Conservation (phyloP, 495 filamentous ascomycete genomes). For the Annulohypoxylon maeteangense region DNA sequence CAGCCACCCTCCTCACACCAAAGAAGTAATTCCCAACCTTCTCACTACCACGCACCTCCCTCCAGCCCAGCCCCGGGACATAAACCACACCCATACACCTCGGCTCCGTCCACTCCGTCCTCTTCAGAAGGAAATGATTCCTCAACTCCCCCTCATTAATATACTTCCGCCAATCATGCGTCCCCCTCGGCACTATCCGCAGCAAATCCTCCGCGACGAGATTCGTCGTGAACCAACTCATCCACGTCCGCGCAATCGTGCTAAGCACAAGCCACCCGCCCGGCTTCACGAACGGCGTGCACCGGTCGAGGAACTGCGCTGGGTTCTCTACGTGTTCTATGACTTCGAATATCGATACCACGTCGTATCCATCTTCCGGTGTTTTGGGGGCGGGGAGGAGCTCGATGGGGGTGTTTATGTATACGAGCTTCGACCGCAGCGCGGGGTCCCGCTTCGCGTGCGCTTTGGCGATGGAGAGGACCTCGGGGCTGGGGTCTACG, state of each 20-base stretch:
- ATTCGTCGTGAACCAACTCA: constrained; percentile 90
- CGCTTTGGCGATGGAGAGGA: constrained; percentile 78
- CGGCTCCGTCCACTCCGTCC: constrained; percentile 63
- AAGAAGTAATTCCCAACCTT: constrained; percentile 97
- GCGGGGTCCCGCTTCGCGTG: constrained; percentile 79
- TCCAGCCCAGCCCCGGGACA: constrained; percentile 93
- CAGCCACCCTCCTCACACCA: constrained; percentile 69
- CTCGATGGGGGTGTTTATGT: constrained; percentile 78
- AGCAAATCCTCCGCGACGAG: constrained; percentile 90
- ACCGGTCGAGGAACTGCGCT: constrained; percentile 72
- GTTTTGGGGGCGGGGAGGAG: constrained; percentile 61
- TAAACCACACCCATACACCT: constrained; percentile 87
- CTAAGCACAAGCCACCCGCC: constrained; percentile 93
- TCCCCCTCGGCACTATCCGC: constrained; percentile 87
- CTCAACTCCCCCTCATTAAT: constrained; percentile 86
- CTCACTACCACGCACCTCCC: constrained; percentile 81
- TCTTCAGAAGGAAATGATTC: constrained; percentile 61
- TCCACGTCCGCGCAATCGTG: constrained; percentile 89
- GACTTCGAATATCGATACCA: constrained; percentile 92
- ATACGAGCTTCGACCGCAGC: constrained; percentile 68
- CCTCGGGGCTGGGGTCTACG: constrained; percentile 83
- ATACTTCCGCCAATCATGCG: constrained; percentile 96
- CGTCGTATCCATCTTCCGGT: constrained; percentile 66
- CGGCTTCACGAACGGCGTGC: constrained; percentile 79
- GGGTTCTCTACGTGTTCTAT: constrained; percentile 88